Evolutionary conservation across 495 filamentous ascomycete species (phyloP).

Genomic region (Penicillium bialowiezense): DNA sequence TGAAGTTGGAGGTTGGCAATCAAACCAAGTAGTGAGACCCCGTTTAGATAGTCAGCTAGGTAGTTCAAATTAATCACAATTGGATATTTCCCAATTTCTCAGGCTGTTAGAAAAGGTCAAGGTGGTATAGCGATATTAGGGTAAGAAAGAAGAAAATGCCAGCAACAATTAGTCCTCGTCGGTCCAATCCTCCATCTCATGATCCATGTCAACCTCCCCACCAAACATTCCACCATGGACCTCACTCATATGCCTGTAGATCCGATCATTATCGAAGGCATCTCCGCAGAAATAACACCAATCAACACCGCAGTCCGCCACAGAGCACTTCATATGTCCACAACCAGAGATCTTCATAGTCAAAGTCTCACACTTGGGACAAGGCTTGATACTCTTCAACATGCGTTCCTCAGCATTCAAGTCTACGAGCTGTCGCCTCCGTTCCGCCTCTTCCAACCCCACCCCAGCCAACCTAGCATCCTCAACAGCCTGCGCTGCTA

Average conservation of each 20-base stretch:
- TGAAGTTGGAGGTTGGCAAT: background rate
- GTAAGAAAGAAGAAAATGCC: too few relatives aligned
- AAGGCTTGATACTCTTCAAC: constrained; percentile 17
- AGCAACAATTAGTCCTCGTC: background rate
- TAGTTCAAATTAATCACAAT: constrained; percentile 2
- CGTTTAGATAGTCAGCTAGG: background rate
- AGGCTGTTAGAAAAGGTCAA: too few relatives aligned
- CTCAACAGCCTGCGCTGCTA: background rate
- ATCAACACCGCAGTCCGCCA: constrained; percentile 19
- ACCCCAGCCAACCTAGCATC: background rate
- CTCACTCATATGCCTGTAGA: constrained; percentile 32
- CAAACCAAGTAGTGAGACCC: background rate
- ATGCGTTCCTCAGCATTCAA: background rate
- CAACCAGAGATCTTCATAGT: constrained; percentile 33
- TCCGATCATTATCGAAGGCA: background rate
- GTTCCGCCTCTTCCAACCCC: background rate
- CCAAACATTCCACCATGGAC: constrained; percentile 19
- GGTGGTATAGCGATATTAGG: too few relatives aligned
- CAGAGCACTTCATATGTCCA: constrained; percentile 33
- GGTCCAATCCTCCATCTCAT: background rate
- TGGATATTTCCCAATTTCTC: background rate
- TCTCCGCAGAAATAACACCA: constrained; percentile 39
- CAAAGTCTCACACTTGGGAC: constrained; percentile 29
- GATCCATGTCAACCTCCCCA: background rate
- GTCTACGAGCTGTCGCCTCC: background rate